Percentiles rank a stretch among this genome's conserved stretches.
Conservation (phyloP, 2,329 filamentous ascomycete genomes). For the Pseudocercospora fijiensis region DNA sequence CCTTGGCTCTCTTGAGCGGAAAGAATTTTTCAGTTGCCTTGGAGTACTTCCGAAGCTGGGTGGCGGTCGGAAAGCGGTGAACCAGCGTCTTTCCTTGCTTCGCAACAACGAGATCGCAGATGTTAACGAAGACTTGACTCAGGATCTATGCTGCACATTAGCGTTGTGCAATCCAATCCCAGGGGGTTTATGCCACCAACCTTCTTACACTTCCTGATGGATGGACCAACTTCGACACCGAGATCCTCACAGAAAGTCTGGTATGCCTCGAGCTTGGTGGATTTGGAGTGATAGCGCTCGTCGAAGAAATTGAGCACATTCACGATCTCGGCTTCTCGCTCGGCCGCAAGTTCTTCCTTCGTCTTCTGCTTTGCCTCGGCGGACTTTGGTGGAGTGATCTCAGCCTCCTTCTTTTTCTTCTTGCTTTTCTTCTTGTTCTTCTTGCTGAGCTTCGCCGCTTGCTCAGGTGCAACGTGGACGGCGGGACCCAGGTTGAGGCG, state of each 20-base stretch:
- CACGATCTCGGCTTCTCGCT: background rate
- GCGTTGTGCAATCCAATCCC: background rate
- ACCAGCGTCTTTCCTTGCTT: slow-evolving; percentile 8
- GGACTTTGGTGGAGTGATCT: no score
- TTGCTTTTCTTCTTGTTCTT: no score
- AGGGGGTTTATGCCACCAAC: slow-evolving; percentile 4
- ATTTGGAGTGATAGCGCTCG: slow-evolving; percentile 5
- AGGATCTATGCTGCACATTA: background rate
- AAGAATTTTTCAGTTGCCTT: slow-evolving; percentile 17
- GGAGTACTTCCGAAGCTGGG: slow-evolving; percentile 23
- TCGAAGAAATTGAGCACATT: slow-evolving; percentile 12
- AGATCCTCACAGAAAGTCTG: slow-evolving; percentile 26
- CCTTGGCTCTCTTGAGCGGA: slow-evolving; percentile 25
- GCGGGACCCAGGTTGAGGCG: no score
- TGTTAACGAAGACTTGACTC: slow-evolving; percentile 13
- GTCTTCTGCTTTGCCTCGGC: no score
- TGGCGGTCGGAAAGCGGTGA: slow-evolving; percentile 10
- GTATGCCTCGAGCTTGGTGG: slow-evolving; percentile 13
- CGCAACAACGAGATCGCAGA: slow-evolving; percentile 24
- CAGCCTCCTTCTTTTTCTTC: no score
- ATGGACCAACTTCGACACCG: slow-evolving; percentile 14
- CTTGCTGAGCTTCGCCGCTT: no score
- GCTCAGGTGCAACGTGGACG: no score
- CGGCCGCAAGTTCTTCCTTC: background rate
- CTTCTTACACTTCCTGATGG: slow-evolving; percentile 28